Percentiles rank a stretch among this genome's conserved stretches.
These are phyloP conservation scores for Comarum palustre DNA, from an alignment of 306 rosid species.

Conservation along the genomic window DNA sequence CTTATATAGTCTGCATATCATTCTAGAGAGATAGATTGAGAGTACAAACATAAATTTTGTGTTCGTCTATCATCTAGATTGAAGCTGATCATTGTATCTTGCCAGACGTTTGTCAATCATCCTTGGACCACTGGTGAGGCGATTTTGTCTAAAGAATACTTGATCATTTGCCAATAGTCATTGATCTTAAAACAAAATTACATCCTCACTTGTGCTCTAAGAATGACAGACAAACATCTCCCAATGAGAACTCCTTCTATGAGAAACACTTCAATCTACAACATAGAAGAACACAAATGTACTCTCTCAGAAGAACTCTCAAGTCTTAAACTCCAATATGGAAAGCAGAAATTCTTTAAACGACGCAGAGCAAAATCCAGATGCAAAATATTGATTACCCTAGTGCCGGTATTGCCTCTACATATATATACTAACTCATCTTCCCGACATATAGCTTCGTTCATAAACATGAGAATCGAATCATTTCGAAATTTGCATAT, in stretches of 20 bases:
- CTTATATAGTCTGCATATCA: not conserved
- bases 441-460: not conserved
- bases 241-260: not conserved
- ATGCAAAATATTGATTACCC: not conserved
- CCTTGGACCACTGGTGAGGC: not conserved
- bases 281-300: not conserved
- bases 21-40: not conserved
- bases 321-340: not conserved
- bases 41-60: too few species aligned
- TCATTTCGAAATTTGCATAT: not conserved
- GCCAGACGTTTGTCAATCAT: not conserved
- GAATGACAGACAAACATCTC: not conserved
- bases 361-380: too few species aligned
- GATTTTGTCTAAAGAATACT: not conserved
- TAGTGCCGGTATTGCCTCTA: too few species aligned
- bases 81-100: not conserved
- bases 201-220: not conserved
- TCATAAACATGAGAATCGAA: not conserved
- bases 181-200: not conserved
- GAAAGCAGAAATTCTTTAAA: too few species aligned
- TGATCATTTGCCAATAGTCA: too few species aligned
- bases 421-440: too few species aligned
- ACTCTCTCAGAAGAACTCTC: not conserved
- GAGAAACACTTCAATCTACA: too few species aligned
- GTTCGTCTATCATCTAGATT: not conserved